Conservation (phyloP, 345 rosid genomes). For the Ceriops zippeliana region DNA sequence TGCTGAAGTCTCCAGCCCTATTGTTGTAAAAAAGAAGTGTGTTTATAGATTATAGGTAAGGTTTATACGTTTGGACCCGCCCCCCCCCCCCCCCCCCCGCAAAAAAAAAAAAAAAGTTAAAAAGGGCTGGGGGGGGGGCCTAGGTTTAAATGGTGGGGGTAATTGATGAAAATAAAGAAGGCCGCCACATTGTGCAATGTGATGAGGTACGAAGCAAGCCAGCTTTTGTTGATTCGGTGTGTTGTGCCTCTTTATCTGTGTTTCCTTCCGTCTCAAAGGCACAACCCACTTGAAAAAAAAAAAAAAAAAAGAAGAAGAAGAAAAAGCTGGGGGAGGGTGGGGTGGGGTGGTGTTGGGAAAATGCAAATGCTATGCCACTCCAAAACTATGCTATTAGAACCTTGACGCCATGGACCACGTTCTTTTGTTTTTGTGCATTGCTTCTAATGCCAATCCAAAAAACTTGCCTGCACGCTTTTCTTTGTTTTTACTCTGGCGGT, state of each 20-base stretch:
- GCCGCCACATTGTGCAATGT: conserved; percentile 25
- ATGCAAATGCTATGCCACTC: too few relatives aligned
- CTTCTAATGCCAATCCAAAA: not conserved
- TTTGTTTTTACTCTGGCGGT: conserved; percentile 3
- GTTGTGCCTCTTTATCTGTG: too few relatives aligned
- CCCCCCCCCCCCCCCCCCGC: too few relatives aligned
- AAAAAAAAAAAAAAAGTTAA: too few relatives aligned
- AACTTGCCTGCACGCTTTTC: conserved; percentile 11
- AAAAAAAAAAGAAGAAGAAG: too few relatives aligned
- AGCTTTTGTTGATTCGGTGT: too few relatives aligned
- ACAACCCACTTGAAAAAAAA: too few relatives aligned
- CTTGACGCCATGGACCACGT: conserved; percentile 19
- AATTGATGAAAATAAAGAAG: conserved; percentile 29
- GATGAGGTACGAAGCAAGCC: conserved; percentile 8
- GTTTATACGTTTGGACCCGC: conserved; percentile 9
- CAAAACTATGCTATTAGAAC: too few relatives aligned
- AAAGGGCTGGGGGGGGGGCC: too few relatives aligned
- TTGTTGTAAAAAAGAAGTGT: conserved; percentile 20
- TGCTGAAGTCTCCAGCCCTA: conserved; percentile 8
- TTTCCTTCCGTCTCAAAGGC: too few relatives aligned
- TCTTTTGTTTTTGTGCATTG: conserved; percentile 10
- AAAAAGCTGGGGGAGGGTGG: too few relatives aligned
- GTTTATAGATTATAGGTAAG: conserved; percentile 34
- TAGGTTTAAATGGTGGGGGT: conserved; percentile 9
- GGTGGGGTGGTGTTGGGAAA: too few relatives aligned